A percentile compares a stretch with the other conserved stretches of the same genome.
phyloP scores from a whole-genome alignment of 495 filamentous ascomycete genomes.

The Rhypophila decipiens region DNA sequence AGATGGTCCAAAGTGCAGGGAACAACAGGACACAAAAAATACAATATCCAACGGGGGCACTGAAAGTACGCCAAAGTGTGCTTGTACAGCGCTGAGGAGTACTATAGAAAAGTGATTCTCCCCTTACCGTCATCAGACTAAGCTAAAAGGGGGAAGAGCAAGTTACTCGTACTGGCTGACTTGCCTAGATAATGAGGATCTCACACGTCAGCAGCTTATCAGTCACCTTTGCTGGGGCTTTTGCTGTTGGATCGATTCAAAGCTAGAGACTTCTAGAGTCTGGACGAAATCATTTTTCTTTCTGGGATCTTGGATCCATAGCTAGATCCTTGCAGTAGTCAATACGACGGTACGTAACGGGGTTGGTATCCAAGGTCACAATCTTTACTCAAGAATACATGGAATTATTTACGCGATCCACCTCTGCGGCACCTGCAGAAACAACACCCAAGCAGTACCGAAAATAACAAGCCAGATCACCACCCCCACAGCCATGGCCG shows the following conservation, averaged over 20 bases:
- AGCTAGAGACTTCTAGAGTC: no score
- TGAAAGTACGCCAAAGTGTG: neutral
- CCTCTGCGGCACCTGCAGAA: neutral
- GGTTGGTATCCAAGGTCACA: no score
- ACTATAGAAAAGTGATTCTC: neutral
- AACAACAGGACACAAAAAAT: neutral
- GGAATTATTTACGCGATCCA: no score
- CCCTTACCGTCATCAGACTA: neutral
- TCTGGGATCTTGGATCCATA: no score
- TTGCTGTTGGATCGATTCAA: neutral
- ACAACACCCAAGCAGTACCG: neutral
- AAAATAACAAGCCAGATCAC: neutral
- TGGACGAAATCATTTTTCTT: no score
- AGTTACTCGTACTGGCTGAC: neutral
- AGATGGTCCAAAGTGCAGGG: neutral
- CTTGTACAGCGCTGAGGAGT: neutral
- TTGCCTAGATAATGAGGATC: neutral
- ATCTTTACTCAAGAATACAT: neutral
- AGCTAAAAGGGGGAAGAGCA: neutral
- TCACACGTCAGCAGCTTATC: neutral
- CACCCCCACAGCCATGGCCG: neutral
- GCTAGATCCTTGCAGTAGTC: no score
- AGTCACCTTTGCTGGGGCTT: neutral
- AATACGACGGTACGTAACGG: no score
- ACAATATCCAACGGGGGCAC: neutral